Base-by-base conservation (phyloP, 495 filamentous ascomycete genomes). In the Hamigera avellanea region DNA sequence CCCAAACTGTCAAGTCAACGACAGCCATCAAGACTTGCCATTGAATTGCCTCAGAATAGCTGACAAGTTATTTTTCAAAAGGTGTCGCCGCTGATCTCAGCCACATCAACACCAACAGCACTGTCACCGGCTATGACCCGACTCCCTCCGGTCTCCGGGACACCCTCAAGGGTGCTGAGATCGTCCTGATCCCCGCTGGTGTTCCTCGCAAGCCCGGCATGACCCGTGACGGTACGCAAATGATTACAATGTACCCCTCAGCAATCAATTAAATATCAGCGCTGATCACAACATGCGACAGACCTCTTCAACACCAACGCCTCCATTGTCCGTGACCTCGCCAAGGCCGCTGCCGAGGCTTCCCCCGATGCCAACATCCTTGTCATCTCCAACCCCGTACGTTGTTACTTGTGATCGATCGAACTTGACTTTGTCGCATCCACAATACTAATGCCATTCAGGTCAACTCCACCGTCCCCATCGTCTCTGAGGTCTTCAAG, bases 221-320 rank as follows among this genome's bases (percentile, higher is more conserved):
- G 91, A 93, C 83, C 69, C 86, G 91, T 70, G 91, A 96, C 69
- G 80, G 76, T 79, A 67, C 19, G 52, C 7, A 21, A 26, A 14
- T 15, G 21, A 4, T 9, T 23, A 23, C 9, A 9, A 3, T 8
- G 19, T 35, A 6, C 2, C 21, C 10, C 4, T 23, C 21, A 4
- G 21, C 9, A 9, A 9, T 23, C 21, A 5, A 5, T 23, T 23
- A 4, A 23, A 4, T n/a, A n/a, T 4, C 21, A 23, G 9, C 9
- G 21, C 21, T 23, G 21, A 23, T 23, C 21, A 9, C 21, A 23
- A 23, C 25, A 21, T 0, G 3, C 17, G 3, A 12, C 36, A 80
- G 87, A 98, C 57, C 83, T 98, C 37, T 98, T 98, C 84, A 98
- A 98, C 74, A 98, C 89, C 73, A 98, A 98, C 64, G 91, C 93